Base-by-base conservation (phyloP, 139 green algal species). In the Pseudopediastrum boryanum region DNA sequence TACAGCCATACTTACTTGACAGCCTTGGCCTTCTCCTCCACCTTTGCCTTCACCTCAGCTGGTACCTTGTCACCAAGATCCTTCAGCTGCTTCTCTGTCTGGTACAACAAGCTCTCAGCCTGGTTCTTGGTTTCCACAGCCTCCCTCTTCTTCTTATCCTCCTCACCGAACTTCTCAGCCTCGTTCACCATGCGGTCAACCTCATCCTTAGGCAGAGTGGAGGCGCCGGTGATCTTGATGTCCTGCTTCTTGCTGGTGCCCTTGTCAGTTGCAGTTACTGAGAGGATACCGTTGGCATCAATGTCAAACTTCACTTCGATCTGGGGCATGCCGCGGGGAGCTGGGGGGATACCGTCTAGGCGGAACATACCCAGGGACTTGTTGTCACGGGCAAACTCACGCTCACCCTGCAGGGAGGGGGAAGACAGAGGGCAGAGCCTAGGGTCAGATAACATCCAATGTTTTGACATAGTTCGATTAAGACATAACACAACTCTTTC, bases 291-390 rank as follows among this genome's bases (percentile, higher is more conserved):
- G 84, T 99, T 99, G 80, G 96, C 96, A 78, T 99, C 96, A 79
- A 99, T 99, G 91, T 99, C 96, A 79, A 99, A 99, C 88, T 97
- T 98, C 39, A 98, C 96, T 87, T 99, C 95, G 33, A 98, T 90
- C 84, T 99, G 96, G 8, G 95, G 95, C 39, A 99, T 91, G 31
- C 96, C 96, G 44, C 96, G 92, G 0, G 96, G 91, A 0, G 96
- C 96, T n/a, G 96, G 91, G 36, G 96, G 96, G 77, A 99, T 98
- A 77, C 96, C 96, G 77, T 98, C 96, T 73, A 99, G 87, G 36
- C 95, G 84, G 91, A 98, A 98, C 77, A 92, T 98, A 68, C 96
- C 96, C 79, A 99, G 87, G 41, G 78, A 92, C 93, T 98, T 99
- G 94, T 98, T 98, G 89, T 99, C 95, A 62, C 71, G 77, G 3